Evolutionary conservation across 768 basidiomycete genomes (phyloP).

Genomic region (Mycena rebaudengoi): DNA sequence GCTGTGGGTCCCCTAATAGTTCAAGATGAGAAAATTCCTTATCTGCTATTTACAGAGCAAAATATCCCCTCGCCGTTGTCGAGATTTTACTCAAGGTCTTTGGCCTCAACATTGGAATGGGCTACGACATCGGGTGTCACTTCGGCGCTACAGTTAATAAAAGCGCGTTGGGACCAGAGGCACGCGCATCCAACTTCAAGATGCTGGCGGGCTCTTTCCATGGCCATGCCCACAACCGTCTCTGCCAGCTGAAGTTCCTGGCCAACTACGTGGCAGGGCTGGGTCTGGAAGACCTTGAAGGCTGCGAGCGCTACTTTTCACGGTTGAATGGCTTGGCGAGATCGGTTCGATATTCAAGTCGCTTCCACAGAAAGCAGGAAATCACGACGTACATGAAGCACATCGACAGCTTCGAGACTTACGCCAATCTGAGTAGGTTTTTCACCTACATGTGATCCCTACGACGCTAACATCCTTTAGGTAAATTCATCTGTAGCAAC

Average conservation of each 20-base stretch:
- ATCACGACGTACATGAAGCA: neutral
- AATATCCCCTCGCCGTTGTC: neutral
- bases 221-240: conserved; percentile 21
- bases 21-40: conserved; percentile 6
- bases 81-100: conserved; percentile 32
- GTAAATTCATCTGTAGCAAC: conserved; percentile 26
- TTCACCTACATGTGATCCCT: too few species aligned
- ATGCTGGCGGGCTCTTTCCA: neutral
- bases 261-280: neutral
- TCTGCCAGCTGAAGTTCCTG: conserved; percentile 7
- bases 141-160: conserved; percentile 22
- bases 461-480: too few species aligned
- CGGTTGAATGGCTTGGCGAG: neutral
- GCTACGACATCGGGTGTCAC: conserved; percentile 35
- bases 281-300: neutral
- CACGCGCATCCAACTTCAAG: neutral
- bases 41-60: neutral
- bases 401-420: conserved; percentile 1
- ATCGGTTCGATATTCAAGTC: neutral
- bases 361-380: neutral
- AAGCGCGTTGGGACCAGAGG: conserved; percentile 20
- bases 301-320: neutral
- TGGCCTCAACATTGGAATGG: conserved; percentile 14
- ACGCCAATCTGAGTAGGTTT: conserved; percentile 1
- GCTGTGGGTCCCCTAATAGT: too few species aligned